These are phyloP conservation scores for Calendula officinalis DNA, from an alignment of 129 eudicot species.

Conservation along the genomic window DNA sequence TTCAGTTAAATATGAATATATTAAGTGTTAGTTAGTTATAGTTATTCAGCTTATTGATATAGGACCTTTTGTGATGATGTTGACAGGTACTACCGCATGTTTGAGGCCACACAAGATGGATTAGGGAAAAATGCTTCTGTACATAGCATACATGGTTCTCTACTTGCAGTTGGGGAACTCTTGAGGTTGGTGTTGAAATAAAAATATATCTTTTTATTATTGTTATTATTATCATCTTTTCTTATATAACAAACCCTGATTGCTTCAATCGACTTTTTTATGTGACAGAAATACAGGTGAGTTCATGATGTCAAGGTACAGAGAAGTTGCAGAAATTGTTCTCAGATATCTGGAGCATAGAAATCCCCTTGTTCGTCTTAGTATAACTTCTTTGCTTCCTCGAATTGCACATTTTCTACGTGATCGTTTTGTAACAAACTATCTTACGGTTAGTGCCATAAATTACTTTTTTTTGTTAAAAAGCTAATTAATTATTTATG, in stretches of 20 bases:
- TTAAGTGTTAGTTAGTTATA: slow-evolving; percentile 3
- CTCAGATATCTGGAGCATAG: slow-evolving; percentile 91
- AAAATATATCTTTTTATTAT: background rate
- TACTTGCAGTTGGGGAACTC: slow-evolving; percentile 98
- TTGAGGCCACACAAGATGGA: slow-evolving; percentile 99
- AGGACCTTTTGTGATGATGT: slow-evolving; percentile 17
- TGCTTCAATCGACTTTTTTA: slow-evolving; percentile 3
- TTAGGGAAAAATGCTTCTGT: slow-evolving; percentile 95
- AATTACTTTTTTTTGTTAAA: slow-evolving; percentile 3
- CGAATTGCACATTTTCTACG: slow-evolving; percentile 97
- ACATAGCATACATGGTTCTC: slow-evolving; percentile 97
- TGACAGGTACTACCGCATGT: slow-evolving; percentile 96
- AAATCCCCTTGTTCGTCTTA: slow-evolving; percentile 93
- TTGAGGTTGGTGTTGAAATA: slow-evolving; percentile 62
- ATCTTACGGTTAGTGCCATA: slow-evolving; percentile 60
- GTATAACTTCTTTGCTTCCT: slow-evolving; percentile 95
- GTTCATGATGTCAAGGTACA: slow-evolving; percentile 97
- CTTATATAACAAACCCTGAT: slow-evolving; percentile 5
- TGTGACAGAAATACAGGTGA: slow-evolving; percentile 86
- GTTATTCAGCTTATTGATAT: slow-evolving; percentile 10
- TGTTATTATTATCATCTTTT: slow-evolving; percentile 8
- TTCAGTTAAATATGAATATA: background rate
- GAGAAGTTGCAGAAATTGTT: slow-evolving; percentile 98
- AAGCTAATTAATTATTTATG: background rate
- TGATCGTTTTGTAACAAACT: slow-evolving; percentile 96